phyloP scores from a whole-genome alignment of 768 basidiomycete species.

The Pisolithus microcarpus region DNA sequence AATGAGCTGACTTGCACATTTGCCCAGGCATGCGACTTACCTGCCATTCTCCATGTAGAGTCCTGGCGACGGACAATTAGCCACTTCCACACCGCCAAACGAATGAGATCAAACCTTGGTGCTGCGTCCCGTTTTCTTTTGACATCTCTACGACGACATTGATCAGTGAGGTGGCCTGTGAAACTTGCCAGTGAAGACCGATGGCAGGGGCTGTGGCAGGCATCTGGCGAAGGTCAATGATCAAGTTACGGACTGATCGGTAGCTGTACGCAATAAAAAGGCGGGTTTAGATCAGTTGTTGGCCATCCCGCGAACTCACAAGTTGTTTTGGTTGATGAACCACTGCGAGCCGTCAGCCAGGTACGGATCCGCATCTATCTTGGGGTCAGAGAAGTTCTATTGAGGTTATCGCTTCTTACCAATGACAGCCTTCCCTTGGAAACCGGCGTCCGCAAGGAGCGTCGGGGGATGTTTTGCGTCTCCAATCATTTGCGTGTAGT shows the following conservation, averaged over 20 bases:
- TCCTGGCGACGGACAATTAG: slow-evolving; percentile 14
- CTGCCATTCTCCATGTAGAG: slow-evolving; percentile 78
- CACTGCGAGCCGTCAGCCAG: slow-evolving; percentile 58
- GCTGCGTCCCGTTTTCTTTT: slow-evolving; percentile 49
- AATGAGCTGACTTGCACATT: slow-evolving; percentile 3
- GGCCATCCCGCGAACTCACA: slow-evolving; percentile 33
- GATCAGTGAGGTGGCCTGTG: slow-evolving; percentile 67
- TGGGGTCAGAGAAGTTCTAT: not conserved
- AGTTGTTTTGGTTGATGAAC: slow-evolving; percentile 58
- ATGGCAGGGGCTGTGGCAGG: slow-evolving; percentile 52
- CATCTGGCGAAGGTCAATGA: slow-evolving; percentile 60
- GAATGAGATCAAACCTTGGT: slow-evolving; percentile 45
- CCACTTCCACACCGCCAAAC: not conserved
- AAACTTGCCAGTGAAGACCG: slow-evolving; percentile 79
- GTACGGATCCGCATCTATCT: slow-evolving; percentile 66
- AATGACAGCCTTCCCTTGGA: slow-evolving; percentile 68
- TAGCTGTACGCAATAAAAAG: slow-evolving; percentile 32
- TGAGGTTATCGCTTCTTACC: slow-evolving; percentile 33
- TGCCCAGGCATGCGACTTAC: slow-evolving; percentile 15
- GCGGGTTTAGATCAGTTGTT: not conserved
- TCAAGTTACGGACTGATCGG: slow-evolving; percentile 66
- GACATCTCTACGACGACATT: slow-evolving; percentile 76
- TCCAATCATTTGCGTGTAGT: slow-evolving; percentile 74
- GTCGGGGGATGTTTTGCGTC: slow-evolving; percentile 65
- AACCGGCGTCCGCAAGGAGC: slow-evolving; percentile 52